These are phyloP conservation scores for Iodosphaeria phyllophila DNA, from an alignment of 2,329 filamentous ascomycete species.

Conservation along the genomic window DNA sequence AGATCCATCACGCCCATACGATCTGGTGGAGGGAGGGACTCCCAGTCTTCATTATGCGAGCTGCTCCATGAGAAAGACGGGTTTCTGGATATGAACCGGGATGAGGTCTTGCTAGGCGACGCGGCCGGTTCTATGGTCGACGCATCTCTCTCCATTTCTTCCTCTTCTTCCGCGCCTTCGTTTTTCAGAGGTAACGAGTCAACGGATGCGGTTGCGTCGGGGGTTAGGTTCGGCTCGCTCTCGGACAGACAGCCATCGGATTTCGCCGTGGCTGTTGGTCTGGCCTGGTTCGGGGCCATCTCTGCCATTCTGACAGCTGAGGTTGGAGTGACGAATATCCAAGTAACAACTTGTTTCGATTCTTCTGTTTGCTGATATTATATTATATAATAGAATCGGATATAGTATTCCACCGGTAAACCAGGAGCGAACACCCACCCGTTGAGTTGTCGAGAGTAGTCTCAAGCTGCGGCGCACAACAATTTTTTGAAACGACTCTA, in stretches of 20 bases:
- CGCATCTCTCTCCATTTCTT: no score
- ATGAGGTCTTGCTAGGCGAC: conserved; percentile 30
- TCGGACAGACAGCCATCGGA: conserved; percentile 21
- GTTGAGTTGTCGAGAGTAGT: no score
- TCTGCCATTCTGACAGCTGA: no score
- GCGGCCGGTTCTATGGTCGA: conserved; percentile 31
- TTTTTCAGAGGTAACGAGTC: conserved; percentile 19
- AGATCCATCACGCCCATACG: conserved; percentile 83
- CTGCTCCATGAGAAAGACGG: conserved; percentile 70
- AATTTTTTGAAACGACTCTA: no score
- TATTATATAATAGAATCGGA: no score
- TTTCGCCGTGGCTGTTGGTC: conserved; percentile 16
- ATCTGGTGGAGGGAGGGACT: conserved; percentile 72
- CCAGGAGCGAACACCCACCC: no score
- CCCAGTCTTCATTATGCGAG: conserved; percentile 78
- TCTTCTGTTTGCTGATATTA: no score
- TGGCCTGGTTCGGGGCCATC: conserved; percentile 21
- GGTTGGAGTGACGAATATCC: no score
- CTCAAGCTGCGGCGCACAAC: no score
- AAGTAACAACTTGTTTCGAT: no score
- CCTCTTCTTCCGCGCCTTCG: conserved; percentile 22
- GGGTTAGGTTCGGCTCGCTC: conserved; percentile 22
- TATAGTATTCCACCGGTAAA: no score
- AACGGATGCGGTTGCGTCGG: conserved; percentile 19
- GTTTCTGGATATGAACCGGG: conserved; percentile 52